Base-by-base conservation (phyloP, 441 rosid species). In the Gossypium schwendimanii region DNA sequence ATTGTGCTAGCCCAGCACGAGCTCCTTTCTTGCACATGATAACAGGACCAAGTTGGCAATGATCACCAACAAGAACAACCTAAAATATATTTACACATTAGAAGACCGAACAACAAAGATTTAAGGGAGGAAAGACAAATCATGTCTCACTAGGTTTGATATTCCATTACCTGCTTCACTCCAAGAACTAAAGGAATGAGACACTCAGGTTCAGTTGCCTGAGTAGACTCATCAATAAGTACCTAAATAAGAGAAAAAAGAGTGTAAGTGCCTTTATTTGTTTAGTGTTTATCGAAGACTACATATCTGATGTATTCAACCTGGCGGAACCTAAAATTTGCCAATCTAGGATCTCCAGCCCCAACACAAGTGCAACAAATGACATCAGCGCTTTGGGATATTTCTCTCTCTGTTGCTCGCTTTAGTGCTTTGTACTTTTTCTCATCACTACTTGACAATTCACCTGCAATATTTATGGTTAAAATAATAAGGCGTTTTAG, bases 1-100 rank as follows among this genome's bases (percentile, higher is more conserved):
- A 96, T 82, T 91, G 99, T 8, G 98, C 98, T 72, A 96, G 81
- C 71, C 99, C 99, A 80, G 99, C 99, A 79, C 98, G 96, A 76
- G 99, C 99, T 47, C 97, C 99, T 91, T 96, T 96, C 81, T 96
- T 96, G 90, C 99, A 96, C 99, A 96, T 96, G 41, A 96, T 93
- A 66, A 96, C 99, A 2, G 99, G 99, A 77, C 99, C 99, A 79
- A 96, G 99, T 79, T 96, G 99, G 81, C 99, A 96, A 80, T 96
- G 99, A 79, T 96, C 99, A 78, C 99, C 99, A 69, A 96, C 99
- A 81, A 96, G 97, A 77, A 96, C 87, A 76, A 86, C 97, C 98
- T 96, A 28, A 78, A 62, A 71, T 17, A 84, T 5, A 45, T 49
- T 17, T n/a, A 18, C 53, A 17, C 28, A 47, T 87, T 12, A 87